phyloP scores from a whole-genome alignment of 176 grass and related monocot genomes.

The Ananas comosus region DNA sequence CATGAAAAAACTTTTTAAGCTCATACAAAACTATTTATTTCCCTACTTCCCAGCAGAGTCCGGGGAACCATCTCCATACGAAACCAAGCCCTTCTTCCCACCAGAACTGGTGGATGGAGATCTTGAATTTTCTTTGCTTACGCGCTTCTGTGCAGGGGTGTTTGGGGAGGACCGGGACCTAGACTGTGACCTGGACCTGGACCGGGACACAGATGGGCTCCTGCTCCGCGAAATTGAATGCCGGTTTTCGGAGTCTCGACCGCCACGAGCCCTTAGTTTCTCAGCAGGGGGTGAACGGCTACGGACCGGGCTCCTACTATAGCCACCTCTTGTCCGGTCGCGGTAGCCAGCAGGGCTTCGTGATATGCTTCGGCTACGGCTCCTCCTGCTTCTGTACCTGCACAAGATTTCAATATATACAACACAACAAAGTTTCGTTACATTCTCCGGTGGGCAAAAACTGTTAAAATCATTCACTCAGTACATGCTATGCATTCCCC shows the following conservation, averaged over 20 bases:
- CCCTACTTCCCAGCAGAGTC: conserved; percentile 52
- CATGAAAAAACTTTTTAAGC: not conserved
- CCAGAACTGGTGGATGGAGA: conserved; percentile 63
- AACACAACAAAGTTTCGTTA: conserved; percentile 8
- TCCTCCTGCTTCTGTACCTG: conserved; percentile 76
- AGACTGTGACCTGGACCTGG: conserved; percentile 43
- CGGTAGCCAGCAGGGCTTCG: conserved; percentile 44
- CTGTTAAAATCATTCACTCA: too few species aligned
- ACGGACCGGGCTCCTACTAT: conserved; percentile 52
- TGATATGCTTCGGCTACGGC: conserved; percentile 49
- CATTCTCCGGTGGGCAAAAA: too few species aligned
- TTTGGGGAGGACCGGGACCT: conserved; percentile 39
- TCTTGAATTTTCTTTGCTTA: conserved; percentile 36
- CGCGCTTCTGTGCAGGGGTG: conserved; percentile 46
- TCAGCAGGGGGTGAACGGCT: conserved; percentile 49
- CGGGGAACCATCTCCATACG: conserved; percentile 78
- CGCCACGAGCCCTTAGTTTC: conserved; percentile 40
- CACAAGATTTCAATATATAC: too few species aligned
- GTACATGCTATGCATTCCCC: too few species aligned
- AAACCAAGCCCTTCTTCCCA: conserved; percentile 84
- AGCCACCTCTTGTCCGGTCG: conserved; percentile 42
- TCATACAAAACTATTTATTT: not conserved
- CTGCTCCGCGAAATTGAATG: conserved; percentile 60
- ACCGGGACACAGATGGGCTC: conserved; percentile 56
- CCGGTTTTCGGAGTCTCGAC: conserved; percentile 12